Evolutionary conservation across 75 land plant species (phyloP).

Genomic region (Ceratopteris richardii): DNA sequence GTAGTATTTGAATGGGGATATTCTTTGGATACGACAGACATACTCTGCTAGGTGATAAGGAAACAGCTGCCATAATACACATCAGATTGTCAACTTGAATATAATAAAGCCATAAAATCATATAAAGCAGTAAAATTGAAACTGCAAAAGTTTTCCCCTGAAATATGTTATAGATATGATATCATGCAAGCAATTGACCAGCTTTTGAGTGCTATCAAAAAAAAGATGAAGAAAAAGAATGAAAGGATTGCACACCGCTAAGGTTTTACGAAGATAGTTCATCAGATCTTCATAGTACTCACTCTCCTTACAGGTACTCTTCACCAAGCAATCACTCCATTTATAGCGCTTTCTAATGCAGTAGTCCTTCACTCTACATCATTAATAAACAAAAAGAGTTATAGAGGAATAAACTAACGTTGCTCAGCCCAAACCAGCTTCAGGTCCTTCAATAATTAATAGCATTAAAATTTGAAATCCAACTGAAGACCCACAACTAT

Average conservation of each 20-base stretch:
- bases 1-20: conserved; percentile 95
- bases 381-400: neutral
- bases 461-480: too few relatives aligned
- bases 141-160: too few relatives aligned
- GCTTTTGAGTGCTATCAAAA: too few relatives aligned
- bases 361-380: conserved; percentile 71
- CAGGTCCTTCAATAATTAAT: too few relatives aligned
- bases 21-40: conserved; percentile 88
- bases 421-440: too few relatives aligned
- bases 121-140: too few relatives aligned
- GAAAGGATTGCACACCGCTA: conserved; percentile 52
- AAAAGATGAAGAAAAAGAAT: too few relatives aligned
- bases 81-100: too few relatives aligned
- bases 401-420: neutral
- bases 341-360: conserved; percentile 83
- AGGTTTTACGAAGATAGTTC: conserved; percentile 82
- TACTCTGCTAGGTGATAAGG: conserved; percentile 96
- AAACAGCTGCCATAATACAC: conserved; percentile 57
- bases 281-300: conserved; percentile 99
- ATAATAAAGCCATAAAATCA: too few relatives aligned
- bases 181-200: too few relatives aligned
- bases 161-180: too few relatives aligned
- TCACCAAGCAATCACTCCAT: conserved; percentile 91
- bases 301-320: conserved; percentile 74
- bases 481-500: too few relatives aligned